phyloP scores from a whole-genome alignment of 169 alveolate genomes.

The Cryptosporidium ryanae region DNA sequence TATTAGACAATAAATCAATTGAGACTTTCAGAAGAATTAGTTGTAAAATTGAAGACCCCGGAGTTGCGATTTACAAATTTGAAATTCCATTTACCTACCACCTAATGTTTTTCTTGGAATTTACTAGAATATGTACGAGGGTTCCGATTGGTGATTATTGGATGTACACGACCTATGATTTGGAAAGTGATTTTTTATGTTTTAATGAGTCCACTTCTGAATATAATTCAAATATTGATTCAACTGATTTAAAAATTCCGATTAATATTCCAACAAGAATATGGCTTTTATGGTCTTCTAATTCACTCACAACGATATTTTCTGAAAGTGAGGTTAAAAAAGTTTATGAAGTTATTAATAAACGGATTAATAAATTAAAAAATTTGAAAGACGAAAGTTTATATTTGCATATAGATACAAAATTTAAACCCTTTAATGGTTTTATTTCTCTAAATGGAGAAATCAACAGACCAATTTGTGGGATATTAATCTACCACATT shows the following conservation, averaged over 20 bases:
- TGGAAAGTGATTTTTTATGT: neutral
- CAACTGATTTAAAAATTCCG: slow-evolving; percentile 12
- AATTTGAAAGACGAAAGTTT: neutral
- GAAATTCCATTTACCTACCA: slow-evolving; percentile 30
- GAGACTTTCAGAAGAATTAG: neutral
- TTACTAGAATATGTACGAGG: slow-evolving; percentile 25
- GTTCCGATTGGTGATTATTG: slow-evolving; percentile 30
- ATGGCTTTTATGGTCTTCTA: slow-evolving; percentile 51
- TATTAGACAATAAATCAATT: neutral
- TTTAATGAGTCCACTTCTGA: neutral
- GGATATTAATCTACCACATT: slow-evolving; percentile 25
- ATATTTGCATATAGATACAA: neutral
- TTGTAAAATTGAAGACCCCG: slow-evolving; percentile 4
- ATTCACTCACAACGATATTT: neutral
- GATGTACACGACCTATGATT: slow-evolving; percentile 3
- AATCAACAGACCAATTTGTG: slow-evolving; percentile 32
- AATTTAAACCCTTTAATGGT: neutral
- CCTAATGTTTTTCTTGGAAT: slow-evolving; percentile 46
- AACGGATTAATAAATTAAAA: neutral
- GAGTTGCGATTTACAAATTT: slow-evolving; percentile 13
- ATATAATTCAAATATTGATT: neutral
- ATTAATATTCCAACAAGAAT: slow-evolving; percentile 52
- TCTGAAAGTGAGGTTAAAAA: slow-evolving; percentile 1
- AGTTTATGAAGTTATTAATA: neutral
- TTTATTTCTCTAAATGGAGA: slow-evolving; percentile 32